These are phyloP conservation scores for Didymella pinodella DNA, from an alignment of 2,329 filamentous ascomycete genomes.

Conservation along the genomic window DNA sequence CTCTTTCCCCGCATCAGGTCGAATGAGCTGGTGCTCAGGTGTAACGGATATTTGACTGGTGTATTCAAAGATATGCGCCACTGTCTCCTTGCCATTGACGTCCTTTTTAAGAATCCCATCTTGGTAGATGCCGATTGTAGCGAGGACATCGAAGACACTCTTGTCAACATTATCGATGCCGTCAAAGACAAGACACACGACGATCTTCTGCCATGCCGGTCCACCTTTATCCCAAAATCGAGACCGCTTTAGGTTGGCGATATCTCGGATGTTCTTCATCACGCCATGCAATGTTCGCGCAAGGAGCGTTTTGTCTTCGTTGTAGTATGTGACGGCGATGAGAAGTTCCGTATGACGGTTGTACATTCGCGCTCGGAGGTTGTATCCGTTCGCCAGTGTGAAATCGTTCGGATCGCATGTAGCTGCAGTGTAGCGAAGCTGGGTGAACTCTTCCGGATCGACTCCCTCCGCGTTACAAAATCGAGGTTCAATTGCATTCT, in stretches of 20 bases:
- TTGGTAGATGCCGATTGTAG: not conserved
- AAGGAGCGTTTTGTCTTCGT: not conserved
- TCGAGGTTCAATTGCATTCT: not conserved
- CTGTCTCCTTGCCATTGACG: not conserved
- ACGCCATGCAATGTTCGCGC: not conserved
- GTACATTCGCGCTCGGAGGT: not conserved
- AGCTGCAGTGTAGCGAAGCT: not conserved
- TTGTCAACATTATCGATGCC: not conserved
- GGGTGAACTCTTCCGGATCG: not conserved
- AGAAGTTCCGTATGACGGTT: not conserved
- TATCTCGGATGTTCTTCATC: not conserved
- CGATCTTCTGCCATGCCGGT: not conserved
- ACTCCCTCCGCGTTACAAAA: not conserved
- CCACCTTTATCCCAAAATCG: not conserved
- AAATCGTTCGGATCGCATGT: not conserved
- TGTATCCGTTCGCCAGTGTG: not conserved
- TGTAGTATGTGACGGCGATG: not conserved
- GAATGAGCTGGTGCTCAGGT: not conserved
- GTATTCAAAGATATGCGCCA: not conserved
- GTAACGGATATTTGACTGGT: not conserved
- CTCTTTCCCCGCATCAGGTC: not conserved
- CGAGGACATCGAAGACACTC: not conserved
- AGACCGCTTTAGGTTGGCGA: not conserved
- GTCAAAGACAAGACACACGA: not conserved
- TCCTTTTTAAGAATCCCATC: not conserved